phyloP scores from a whole-genome alignment of 257 asterid genomes.

The Rhazya stricta region DNA sequence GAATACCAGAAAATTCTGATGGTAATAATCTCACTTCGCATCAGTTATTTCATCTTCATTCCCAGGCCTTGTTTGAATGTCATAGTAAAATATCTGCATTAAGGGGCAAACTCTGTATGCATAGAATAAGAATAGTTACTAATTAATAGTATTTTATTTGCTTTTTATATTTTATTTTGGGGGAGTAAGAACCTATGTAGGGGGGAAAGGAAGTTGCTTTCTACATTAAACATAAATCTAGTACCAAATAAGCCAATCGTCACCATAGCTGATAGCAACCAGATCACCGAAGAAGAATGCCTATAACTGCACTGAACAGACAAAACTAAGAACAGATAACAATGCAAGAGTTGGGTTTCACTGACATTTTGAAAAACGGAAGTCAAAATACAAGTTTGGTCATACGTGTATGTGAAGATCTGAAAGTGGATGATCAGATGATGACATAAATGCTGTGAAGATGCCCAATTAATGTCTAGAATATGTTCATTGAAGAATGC shows the following conservation, averaged over 20 bases:
- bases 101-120: not conserved
- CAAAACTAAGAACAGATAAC: too few relatives aligned
- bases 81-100: not conserved
- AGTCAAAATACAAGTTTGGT: too few relatives aligned
- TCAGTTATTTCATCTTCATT: not conserved
- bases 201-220: too few relatives aligned
- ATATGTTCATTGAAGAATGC: too few relatives aligned
- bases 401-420: too few relatives aligned
- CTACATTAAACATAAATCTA: not conserved
- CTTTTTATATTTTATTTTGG: too few relatives aligned
- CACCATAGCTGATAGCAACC: not conserved
- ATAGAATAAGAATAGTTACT: not conserved
- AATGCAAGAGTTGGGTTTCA: too few relatives aligned
- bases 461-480: not conserved
- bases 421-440: not conserved
- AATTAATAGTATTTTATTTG: not conserved
- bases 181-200: too few relatives aligned
- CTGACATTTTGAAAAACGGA: too few relatives aligned
- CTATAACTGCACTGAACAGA: too few relatives aligned
- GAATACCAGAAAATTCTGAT: constrained; percentile 57
- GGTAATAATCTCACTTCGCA: constrained; percentile 33
- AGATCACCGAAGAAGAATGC: too few relatives aligned
- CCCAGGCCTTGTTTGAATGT: not conserved
- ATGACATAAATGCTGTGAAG: not conserved
- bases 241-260: not conserved